Conservation (phyloP, 2,329 filamentous ascomycete genomes). For the Aureobasidium sp. region DNA sequence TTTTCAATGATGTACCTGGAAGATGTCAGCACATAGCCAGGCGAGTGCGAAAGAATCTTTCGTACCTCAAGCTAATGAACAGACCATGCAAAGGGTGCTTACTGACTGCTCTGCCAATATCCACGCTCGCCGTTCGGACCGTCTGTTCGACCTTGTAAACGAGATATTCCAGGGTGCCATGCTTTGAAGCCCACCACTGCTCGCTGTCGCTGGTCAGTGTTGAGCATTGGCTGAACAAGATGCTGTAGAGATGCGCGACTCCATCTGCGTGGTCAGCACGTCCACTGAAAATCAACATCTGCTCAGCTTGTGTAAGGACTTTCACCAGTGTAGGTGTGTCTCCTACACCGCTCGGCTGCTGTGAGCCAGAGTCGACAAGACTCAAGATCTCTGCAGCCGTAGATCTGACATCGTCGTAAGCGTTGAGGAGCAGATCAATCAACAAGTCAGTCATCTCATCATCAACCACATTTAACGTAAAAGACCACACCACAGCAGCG, state of each 20-base stretch:
- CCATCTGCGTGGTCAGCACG: conserved; percentile 91
- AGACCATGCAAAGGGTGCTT: conserved; percentile 40
- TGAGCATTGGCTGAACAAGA: conserved; percentile 48
- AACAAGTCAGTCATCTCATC: conserved; percentile 52
- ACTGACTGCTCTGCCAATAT: conserved; percentile 56
- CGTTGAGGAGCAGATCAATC: conserved; percentile 75
- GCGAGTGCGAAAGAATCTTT: background rate
- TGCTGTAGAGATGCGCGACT: conserved; percentile 66
- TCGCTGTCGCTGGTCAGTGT: background rate
- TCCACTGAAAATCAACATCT: conserved; percentile 61
- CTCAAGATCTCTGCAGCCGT: conserved; percentile 42
- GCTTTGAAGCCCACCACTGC: conserved; percentile 31
- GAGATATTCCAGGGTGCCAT: conserved; percentile 51
- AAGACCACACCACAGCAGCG: conserved; percentile 45
- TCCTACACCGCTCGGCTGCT: background rate
- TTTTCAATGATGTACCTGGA: conserved; percentile 45
- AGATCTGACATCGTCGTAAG: conserved; percentile 83
- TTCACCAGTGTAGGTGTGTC: background rate
- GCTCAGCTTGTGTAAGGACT: conserved; percentile 35
- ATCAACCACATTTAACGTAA: conserved; percentile 40
- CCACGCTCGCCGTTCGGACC: conserved; percentile 53
- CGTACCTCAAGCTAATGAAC: conserved; percentile 28
- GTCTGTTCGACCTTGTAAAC: conserved; percentile 58
- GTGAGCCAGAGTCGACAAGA: conserved; percentile 33
- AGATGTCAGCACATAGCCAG: background rate